These are phyloP conservation scores for Mucor indicus DNA, from an alignment of 371 early-diverging fungal species.

Conservation along the genomic window DNA sequence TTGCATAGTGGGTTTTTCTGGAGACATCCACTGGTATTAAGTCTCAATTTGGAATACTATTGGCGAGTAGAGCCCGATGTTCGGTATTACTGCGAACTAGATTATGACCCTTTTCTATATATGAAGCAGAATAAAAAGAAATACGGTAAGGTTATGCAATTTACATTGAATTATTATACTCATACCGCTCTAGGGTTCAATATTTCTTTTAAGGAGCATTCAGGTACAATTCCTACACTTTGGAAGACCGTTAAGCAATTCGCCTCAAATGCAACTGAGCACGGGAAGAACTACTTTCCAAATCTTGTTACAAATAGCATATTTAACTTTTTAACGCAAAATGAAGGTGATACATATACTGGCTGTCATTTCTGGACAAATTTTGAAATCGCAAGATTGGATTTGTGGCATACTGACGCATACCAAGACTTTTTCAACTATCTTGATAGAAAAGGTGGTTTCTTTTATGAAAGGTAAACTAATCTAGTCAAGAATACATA, in stretches of 20 bases:
- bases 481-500: neutral
- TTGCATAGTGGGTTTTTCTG: conserved; percentile 75
- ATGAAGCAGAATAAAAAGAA: conserved; percentile 71
- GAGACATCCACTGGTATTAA: conserved; percentile 61
- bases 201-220: conserved; percentile 73
- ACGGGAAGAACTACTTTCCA: conserved; percentile 24
- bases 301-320: conserved; percentile 17
- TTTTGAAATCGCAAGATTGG: conserved; percentile 88
- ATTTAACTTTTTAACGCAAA: conserved; percentile 22
- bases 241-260: conserved; percentile 55
- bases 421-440: conserved; percentile 56
- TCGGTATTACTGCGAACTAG: conserved; percentile 72
- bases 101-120: conserved; percentile 80
- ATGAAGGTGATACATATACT: conserved; percentile 43
- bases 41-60: conserved; percentile 71
- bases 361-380: conserved; percentile 90
- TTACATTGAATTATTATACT: neutral
- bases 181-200: conserved; percentile 36
- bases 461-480: conserved; percentile 38
- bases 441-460: conserved; percentile 67
- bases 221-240: conserved; percentile 71
- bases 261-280: conserved; percentile 15
- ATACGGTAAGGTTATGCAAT: conserved; percentile 53
- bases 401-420: conserved; percentile 68
- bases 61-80: conserved; percentile 91